Base-by-base conservation (phyloP, 1,284 basidiomycete species). In the Ceratobasidium sp. region DNA sequence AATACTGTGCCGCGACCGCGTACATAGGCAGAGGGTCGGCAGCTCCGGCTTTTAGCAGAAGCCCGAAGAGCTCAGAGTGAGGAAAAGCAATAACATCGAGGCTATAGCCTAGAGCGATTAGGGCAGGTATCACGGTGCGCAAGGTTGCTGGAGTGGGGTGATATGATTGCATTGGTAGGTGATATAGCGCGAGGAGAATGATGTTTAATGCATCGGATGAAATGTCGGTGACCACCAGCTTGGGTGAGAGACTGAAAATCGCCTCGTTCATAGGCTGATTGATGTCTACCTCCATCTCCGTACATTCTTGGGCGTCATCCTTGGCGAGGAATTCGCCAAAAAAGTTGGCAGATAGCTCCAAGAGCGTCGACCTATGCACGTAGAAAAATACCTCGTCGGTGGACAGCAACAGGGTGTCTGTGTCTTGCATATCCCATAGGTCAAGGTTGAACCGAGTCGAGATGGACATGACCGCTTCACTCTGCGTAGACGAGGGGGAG, bases 361-460 rank as follows among this genome's bases (percentile, higher is more conserved):
- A 78, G 35, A 90, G 79, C 53, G 82, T 70, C 52, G 82, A 78
- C 0, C 79, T 79, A 75, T 89, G 86, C 13, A 86, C 84, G 73
- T 87, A 88, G 80, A 90, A 92, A 78, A 91, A 91, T 43, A 92
- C 90, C 6, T 83, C 83, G 75, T 92, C 90, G 20, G 86, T 83
- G 2, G 90, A 86, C 70, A 91, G 79, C 58, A 92, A 78, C 72
- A 88, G 82, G 60, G 86, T 74, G 76, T 92, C 87, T 1, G 88
- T 22, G 22, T 60, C 57, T 32, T 45, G 40, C 57, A 60, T 60
- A 27, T 60, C 57, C 27, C 27, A 31, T 20, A 27, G 22, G 35
- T 60, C 38, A 15, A 40, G 40, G 40, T 60, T 60, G 27, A 60
- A 60, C 13, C 57, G 57, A 47, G 40, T 60, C 2, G 57, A 60